A percentile compares a stretch with the other conserved stretches of the same genome.
phyloP scores from a whole-genome alignment of 2,329 filamentous ascomycete species.

The Mycosphaerelloides madeirae region DNA sequence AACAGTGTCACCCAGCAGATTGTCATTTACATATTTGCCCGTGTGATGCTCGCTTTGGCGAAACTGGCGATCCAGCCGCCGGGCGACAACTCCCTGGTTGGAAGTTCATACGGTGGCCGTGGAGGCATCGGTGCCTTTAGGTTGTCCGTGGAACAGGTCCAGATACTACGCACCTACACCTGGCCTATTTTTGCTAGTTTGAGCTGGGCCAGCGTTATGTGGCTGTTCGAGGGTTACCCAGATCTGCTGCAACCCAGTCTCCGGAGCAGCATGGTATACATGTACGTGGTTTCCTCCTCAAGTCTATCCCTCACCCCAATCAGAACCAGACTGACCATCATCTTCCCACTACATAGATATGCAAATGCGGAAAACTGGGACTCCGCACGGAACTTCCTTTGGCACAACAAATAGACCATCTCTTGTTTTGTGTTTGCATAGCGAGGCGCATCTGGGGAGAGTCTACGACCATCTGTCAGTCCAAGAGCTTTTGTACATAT shows the following conservation, averaged over 20 bases:
- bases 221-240: slow-evolving; percentile 86
- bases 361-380: slow-evolving; percentile 86
- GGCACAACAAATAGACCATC: slow-evolving; percentile 62
- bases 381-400: slow-evolving; percentile 73
- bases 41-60: slow-evolving; percentile 78
- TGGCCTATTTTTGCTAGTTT: slow-evolving; percentile 91
- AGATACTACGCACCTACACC: slow-evolving; percentile 55
- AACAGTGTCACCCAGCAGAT: slow-evolving; percentile 92
- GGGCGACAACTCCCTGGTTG: slow-evolving; percentile 35
- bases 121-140: slow-evolving; percentile 41
- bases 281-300: slow-evolving; percentile 56
- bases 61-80: slow-evolving; percentile 70
- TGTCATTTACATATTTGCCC: slow-evolving; percentile 94
- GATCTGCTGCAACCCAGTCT: slow-evolving; percentile 87
- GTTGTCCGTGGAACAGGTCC: slow-evolving; percentile 36
- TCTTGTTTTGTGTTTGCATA: background rate
- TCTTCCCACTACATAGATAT: slow-evolving; percentile 46
- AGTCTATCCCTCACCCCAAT: slow-evolving; percentile 15
- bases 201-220: slow-evolving; percentile 94
- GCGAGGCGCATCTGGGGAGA: background rate
- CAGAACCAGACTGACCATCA: slow-evolving; percentile 29
- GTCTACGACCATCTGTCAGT: too few species aligned
- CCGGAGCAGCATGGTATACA: slow-evolving; percentile 94
- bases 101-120: slow-evolving; percentile 35
- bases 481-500: too few species aligned